Base-by-base conservation (phyloP, 805 yeast species). In the Saturnispora silvae region DNA sequence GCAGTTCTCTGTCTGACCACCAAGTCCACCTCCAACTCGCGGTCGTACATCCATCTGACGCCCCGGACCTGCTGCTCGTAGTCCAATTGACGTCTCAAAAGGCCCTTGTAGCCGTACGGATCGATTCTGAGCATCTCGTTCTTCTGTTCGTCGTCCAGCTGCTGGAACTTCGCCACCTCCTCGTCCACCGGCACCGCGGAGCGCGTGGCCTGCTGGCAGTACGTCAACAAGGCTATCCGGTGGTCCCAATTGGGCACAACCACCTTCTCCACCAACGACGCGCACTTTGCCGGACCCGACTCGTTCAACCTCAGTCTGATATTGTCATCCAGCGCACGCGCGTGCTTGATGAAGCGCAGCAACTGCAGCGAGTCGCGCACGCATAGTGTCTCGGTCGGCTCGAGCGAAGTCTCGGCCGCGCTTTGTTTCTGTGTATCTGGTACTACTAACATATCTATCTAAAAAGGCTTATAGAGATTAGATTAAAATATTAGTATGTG, bases 71-170 rank as follows among this genome's bases (percentile, higher is more conserved):
- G 31, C 23, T 45, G 49, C 27, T 48, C 54, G n/a, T 47, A 47
- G 20, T 53, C 55, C 15, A 54, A 52, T 19, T 47, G 53, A 10
- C 45, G 9, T 46, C 54, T 20, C 39, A 49, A 4, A 41, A 53
- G n/a, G 47, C 57, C 8, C 35, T 65, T 59, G 9, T 60, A 56
- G 3, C 70, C 70, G 45, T 73, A 73, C 1, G 79, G 77, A 46
- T 73, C 76, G 4, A 67, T 45, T 20, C 72, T 56, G 54, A 29
- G 53, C 44, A 43, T 35, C 23, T 42, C 44, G 44, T 40, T 49
- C 23, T 42, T 42, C 32, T 38, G 54, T 31, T 41, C 55, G 11
- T 31, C 48, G 35, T 20, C 41, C 40, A 40, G 44, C 44, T 32
- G 42, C 8, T 30, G 22, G 19, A 37, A 37, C 8, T 29, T 41